These are phyloP conservation scores for Chrysoporthe deuterocubensis DNA, from an alignment of 2,329 filamentous ascomycete genomes.

Conservation along the genomic window DNA sequence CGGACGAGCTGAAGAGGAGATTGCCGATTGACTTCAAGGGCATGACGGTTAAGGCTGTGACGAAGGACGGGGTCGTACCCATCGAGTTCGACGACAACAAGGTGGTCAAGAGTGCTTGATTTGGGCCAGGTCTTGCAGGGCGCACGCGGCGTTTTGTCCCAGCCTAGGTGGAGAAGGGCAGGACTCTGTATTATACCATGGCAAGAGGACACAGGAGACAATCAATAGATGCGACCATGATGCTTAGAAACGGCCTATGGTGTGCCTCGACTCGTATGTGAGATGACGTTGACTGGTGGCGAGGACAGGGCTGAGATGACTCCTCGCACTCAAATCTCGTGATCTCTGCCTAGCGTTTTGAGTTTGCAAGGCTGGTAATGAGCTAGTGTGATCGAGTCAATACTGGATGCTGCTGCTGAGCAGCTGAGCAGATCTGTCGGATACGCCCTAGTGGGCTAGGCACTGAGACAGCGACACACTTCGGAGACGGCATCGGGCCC, in stretches of 20 bases:
- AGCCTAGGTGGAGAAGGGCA: slow-evolving; percentile 12
- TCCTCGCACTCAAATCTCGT: neutral
- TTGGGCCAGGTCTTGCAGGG: slow-evolving; percentile 41
- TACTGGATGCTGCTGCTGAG: neutral
- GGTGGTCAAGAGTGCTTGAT: slow-evolving; percentile 66
- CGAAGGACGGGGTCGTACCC: slow-evolving; percentile 88
- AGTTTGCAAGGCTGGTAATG: slow-evolving; percentile 5
- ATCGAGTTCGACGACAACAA: slow-evolving; percentile 85
- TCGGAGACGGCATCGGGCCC: neutral
- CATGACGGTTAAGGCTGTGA: slow-evolving; percentile 90
- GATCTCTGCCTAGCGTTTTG: neutral
- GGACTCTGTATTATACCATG: slow-evolving; percentile 35
- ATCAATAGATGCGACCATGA: slow-evolving; percentile 25
- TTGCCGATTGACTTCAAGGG: slow-evolving; percentile 99
- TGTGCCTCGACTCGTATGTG: neutral
- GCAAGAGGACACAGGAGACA: slow-evolving; percentile 24
- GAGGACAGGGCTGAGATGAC: slow-evolving; percentile 2
- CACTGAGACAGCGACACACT: neutral
- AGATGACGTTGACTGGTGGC: slow-evolving; percentile 27
- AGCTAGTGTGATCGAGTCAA: slow-evolving; percentile 1
- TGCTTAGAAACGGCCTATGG: neutral
- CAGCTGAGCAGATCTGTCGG: neutral
- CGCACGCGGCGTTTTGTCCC: slow-evolving; percentile 16
- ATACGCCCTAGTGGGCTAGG: slow-evolving; percentile 1
- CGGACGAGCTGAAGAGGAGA: slow-evolving; percentile 93